These are phyloP conservation scores for Megacollybia marginata DNA, from an alignment of 768 basidiomycete genomes.

Conservation along the genomic window DNA sequence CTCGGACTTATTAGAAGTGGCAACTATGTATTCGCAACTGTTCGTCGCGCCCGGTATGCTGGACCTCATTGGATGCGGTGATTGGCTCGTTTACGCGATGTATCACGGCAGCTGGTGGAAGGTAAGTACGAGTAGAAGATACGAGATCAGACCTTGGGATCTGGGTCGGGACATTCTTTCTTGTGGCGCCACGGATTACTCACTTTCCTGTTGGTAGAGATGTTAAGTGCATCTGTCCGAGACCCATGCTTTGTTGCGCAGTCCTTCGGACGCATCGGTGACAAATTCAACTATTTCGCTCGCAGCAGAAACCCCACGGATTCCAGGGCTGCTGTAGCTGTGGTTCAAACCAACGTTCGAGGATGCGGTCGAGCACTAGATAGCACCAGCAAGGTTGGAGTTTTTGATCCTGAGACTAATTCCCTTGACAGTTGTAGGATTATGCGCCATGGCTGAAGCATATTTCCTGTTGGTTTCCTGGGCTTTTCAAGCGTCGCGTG, in stretches of 20 bases:
- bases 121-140: slow-evolving; percentile 4
- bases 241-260: too few relatives aligned
- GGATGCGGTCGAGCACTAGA: slow-evolving; percentile 8
- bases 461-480: slow-evolving; percentile 34
- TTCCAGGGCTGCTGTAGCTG: too few relatives aligned
- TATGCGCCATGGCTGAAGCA: slow-evolving; percentile 30
- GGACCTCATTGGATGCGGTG: slow-evolving; percentile 32
- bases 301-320: too few relatives aligned
- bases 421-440: slow-evolving; percentile 11
- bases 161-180: too few relatives aligned
- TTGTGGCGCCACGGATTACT: too few relatives aligned
- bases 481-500: slow-evolving; percentile 27
- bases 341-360: too few relatives aligned
- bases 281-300: too few relatives aligned
- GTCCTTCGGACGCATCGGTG: too few relatives aligned
- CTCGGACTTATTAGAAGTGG: slow-evolving; percentile 34
- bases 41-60: slow-evolving; percentile 13
- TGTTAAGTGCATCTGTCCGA: too few relatives aligned
- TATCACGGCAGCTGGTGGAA: slow-evolving; percentile 28
- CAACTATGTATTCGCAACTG: slow-evolving; percentile 32
- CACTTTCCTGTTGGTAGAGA: too few relatives aligned
- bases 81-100: slow-evolving; percentile 38
- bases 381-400: slow-evolving; percentile 27
- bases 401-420: slow-evolving; percentile 30
- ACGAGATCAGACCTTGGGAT: too few relatives aligned